Evolutionary conservation across 2,329 filamentous ascomycete species (phyloP), one percentile per base, ranked within the genome.

Genomic region (Phyllosticta paracitricarpa): DNA sequence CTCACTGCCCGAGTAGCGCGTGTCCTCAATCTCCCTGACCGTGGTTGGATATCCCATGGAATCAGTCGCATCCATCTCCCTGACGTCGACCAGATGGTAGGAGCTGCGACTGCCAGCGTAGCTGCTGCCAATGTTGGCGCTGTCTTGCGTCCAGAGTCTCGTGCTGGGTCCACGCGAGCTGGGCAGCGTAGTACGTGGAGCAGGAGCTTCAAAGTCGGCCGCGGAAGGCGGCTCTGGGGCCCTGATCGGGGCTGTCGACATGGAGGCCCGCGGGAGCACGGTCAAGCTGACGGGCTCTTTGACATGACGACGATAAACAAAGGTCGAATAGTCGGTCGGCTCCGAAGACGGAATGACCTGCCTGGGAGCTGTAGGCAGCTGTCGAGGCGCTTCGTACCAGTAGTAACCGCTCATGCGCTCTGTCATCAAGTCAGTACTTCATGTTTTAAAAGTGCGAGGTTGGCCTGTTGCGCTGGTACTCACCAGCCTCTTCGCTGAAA

Each of bases 21-120:
- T 58, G 10, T 62, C 60, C 26, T 62, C 60, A 26, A 62, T 56
- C 52, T 62, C 56, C n/a, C 60, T 51, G 14, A 62, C 25, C 7
- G 51, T 40, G 8, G 54, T 19, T 2, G 26, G 25, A 30, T 25
- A 54, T 8, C 60, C 60, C 48, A 10, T 17, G n/a, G 54, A 25
- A 25, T 62, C 52, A 30, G 54, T 22, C 14, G 26, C 24, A 17
- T 55, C 56, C 14, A 61, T 4, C 10, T 61, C 59, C 19, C 55
- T 53, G 19, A 61, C 55, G 24, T 61, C 59, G 8, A 61, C 59
- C 14, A 61, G 28, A 5, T 24, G 52, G 24, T 61, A 61, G 10
- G 59, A 61, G 17, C 28, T 51, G n/a, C 40, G 30, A 22, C 54
- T 61, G 6, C 40, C 40, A 26, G 48, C 26, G 3, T 24, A 26